These are phyloP conservation scores for Oenanthe javanica DNA, from an alignment of 140 eudicot species.

Conservation along the genomic window DNA sequence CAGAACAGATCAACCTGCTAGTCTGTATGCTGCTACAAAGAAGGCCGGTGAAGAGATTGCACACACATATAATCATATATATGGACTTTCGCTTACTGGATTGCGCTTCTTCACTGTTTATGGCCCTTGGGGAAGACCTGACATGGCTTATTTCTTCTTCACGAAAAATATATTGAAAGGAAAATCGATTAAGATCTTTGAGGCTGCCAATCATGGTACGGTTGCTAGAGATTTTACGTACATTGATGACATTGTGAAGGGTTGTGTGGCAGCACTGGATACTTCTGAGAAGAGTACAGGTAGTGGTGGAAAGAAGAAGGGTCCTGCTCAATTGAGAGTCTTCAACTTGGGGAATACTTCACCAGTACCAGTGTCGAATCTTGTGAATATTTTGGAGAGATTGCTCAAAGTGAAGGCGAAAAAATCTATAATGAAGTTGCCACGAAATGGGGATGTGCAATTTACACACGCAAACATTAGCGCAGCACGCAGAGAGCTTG, in stretches of 20 bases:
- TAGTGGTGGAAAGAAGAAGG: constrained; percentile 84
- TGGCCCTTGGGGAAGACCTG: constrained; percentile 99
- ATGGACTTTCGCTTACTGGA: constrained; percentile 86
- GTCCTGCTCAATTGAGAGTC: constrained; percentile 76
- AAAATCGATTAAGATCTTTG: constrained; percentile 63
- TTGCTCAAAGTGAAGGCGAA: constrained; percentile 81
- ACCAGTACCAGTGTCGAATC: constrained; percentile 85
- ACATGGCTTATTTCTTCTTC: constrained; percentile 91
- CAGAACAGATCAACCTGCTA: constrained; percentile 92
- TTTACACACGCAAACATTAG: constrained; percentile 90
- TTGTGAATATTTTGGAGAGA: constrained; percentile 70
- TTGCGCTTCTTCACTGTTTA: constrained; percentile 85
- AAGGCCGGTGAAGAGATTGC: constrained; percentile 97
- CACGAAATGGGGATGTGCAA: constrained; percentile 80
- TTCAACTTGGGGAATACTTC: constrained; percentile 85
- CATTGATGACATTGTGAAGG: constrained; percentile 90
- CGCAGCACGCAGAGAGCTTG: constrained; percentile 69
- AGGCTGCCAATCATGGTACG: constrained; percentile 71
- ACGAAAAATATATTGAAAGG: constrained; percentile 72
- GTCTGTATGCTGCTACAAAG: constrained; percentile 87
- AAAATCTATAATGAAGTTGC: constrained; percentile 60
- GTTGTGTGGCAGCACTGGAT: constrained; percentile 85
- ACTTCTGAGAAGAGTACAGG: constrained; percentile 95
- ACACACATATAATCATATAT: constrained; percentile 84
- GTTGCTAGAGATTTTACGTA: constrained; percentile 92